Evolutionary conservation across 192 early-diverging fungal genomes (phyloP).

Genomic region (Jimgerdemannia flammicorona): DNA sequence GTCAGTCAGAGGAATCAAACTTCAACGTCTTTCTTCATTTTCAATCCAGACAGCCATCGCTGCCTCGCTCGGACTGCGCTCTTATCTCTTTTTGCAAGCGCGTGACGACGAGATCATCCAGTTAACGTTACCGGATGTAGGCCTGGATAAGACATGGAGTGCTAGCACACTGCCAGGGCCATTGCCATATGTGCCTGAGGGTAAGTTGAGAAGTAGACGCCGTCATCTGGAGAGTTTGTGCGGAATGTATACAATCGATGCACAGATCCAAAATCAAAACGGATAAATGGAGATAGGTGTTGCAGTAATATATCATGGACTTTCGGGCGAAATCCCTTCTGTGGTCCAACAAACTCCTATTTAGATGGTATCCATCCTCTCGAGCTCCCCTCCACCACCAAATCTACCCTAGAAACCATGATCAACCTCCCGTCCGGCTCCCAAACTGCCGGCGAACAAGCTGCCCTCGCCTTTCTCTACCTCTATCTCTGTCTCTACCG

Average conservation of each 20-base stretch:
- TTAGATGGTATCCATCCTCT: conserved; percentile 28
- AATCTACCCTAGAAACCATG: conserved; percentile 19
- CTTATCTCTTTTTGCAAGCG: conserved; percentile 60
- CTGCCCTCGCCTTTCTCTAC: conserved; percentile 67
- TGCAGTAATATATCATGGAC: too few relatives aligned
- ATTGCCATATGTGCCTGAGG: conserved; percentile 14
- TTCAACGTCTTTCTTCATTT: not conserved
- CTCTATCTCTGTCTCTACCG: conserved; percentile 42
- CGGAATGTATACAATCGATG: not conserved
- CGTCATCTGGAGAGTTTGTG: not conserved
- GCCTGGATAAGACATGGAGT: conserved; percentile 37
- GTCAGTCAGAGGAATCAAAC: too few relatives aligned
- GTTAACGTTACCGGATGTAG: conserved; percentile 62
- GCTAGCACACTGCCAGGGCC: conserved; percentile 25
- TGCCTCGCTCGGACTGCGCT: conserved; percentile 72
- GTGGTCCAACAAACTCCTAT: too few relatives aligned
- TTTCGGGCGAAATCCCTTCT: too few relatives aligned
- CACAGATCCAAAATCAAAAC: too few relatives aligned
- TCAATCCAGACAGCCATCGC: conserved; percentile 70
- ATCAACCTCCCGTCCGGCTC: conserved; percentile 5
- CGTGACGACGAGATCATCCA: conserved; percentile 40
- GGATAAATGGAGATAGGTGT: too few relatives aligned
- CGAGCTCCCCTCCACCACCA: conserved; percentile 29
- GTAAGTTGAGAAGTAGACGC: not conserved
- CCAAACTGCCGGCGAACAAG: conserved; percentile 30